phyloP scores from a whole-genome alignment of 805 yeast species.

The Yarrowia bubula region DNA sequence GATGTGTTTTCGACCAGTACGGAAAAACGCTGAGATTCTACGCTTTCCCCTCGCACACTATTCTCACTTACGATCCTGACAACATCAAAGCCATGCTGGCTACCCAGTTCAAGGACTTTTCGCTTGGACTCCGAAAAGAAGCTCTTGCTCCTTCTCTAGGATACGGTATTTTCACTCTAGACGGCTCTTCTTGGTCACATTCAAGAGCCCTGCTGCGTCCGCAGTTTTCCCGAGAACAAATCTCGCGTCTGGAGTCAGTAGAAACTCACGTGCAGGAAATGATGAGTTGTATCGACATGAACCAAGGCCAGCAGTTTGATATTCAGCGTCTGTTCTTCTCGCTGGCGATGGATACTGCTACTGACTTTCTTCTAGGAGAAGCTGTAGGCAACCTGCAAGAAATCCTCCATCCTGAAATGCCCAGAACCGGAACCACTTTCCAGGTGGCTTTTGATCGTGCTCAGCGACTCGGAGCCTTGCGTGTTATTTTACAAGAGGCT shows the following conservation, averaged over 20 bases:
- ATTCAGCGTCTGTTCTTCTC: slow-evolving; percentile 36
- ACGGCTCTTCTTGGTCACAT: slow-evolving; percentile 41
- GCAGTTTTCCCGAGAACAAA: slow-evolving; percentile 39
- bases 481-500: slow-evolving; percentile 31
- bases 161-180: slow-evolving; percentile 41
- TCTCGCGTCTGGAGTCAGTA: slow-evolving; percentile 35
- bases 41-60: neutral
- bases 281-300: slow-evolving; percentile 4
- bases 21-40: neutral
- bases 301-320: slow-evolving; percentile 30
- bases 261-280: slow-evolving; percentile 34
- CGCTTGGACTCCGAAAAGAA: slow-evolving; percentile 35
- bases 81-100: slow-evolving; percentile 39
- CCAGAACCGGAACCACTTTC: slow-evolving; percentile 28
- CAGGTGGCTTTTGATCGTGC: slow-evolving; percentile 27
- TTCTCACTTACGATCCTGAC: slow-evolving; percentile 37
- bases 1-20: neutral
- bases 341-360: slow-evolving; percentile 40
- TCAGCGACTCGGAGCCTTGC: slow-evolving; percentile 29
- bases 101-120: slow-evolving; percentile 38
- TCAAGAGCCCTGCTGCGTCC: slow-evolving; percentile 41
- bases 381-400: slow-evolving; percentile 33
- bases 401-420: slow-evolving; percentile 30
- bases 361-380: slow-evolving; percentile 40
- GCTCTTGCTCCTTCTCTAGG: slow-evolving; percentile 38